phyloP scores from a whole-genome alignment of 345 rosid genomes.

The Salix dunnii region DNA sequence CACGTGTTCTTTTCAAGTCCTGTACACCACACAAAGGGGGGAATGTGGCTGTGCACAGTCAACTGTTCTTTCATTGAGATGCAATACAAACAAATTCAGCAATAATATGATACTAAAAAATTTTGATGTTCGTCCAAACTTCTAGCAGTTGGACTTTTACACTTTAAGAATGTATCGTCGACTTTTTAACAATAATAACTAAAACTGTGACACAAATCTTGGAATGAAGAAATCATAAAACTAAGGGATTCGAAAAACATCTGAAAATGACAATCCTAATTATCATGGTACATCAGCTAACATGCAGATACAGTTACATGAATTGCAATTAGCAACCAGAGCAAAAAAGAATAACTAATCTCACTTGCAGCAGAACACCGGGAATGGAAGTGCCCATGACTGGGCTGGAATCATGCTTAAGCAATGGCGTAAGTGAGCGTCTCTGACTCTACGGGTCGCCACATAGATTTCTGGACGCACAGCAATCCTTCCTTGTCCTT shows the following conservation, averaged over 20 bases:
- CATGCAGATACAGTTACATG: conserved; percentile 8
- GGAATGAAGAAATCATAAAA: conserved; percentile 2
- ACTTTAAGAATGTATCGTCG: neutral
- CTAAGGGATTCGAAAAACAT: neutral
- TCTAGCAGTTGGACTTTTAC: neutral
- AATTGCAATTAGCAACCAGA: conserved; percentile 23
- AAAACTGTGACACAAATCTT: neutral
- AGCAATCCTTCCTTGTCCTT: conserved; percentile 85
- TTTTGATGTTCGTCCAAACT: neutral
- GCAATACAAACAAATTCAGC: neutral
- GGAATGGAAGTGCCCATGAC: neutral
- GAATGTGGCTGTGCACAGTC: neutral
- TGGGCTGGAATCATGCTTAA: conserved; percentile 17
- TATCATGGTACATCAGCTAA: conserved; percentile 15
- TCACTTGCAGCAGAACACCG: conserved; percentile 12
- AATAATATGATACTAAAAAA: neutral
- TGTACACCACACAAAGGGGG: neutral
- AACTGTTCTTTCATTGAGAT: neutral
- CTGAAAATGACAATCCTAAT: neutral
- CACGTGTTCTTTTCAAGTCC: neutral
- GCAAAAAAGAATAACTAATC: conserved; percentile 26
- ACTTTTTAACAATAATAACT: neutral
- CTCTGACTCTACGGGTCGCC: conserved; percentile 76
- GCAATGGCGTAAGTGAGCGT: conserved; percentile 56
- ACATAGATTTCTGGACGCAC: conserved; percentile 67